Percentiles rank a stretch among this genome's conserved stretches.
Evolutionary conservation across 2,329 filamentous ascomycete genomes (phyloP).

Genomic region (Nakataea oryzae): DNA sequence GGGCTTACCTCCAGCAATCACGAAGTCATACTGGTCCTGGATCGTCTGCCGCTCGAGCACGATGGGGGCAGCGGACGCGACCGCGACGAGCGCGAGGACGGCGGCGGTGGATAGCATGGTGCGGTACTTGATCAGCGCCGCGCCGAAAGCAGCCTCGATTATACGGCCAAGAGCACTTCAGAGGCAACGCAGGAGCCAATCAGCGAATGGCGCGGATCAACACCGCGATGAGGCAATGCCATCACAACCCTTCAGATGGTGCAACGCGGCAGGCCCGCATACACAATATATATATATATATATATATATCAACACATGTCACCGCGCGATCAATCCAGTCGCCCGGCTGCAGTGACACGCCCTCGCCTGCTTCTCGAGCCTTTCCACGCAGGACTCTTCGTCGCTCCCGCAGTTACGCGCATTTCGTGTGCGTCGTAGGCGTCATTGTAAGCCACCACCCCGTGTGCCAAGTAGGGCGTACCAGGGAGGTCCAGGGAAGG

Average conservation of each 20-base stretch:
- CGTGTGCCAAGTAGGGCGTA: background rate
- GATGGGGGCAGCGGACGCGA: background rate
- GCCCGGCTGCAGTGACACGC: background rate
- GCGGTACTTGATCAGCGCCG: background rate
- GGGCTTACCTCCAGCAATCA: constrained; percentile 2
- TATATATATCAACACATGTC: background rate
- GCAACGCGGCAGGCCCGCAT: background rate
- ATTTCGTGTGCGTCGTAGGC: background rate
- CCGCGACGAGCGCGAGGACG: background rate
- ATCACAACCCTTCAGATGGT: background rate
- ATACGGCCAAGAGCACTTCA: background rate
- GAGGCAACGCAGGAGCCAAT: background rate
- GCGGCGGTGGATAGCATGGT: background rate
- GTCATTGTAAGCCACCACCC: background rate
- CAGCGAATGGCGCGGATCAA: background rate
- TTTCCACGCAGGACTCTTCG: background rate
- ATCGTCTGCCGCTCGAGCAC: background rate
- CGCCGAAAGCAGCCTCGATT: background rate
- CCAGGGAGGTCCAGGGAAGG: background rate
- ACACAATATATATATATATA: background rate
- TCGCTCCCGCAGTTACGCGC: too few relatives aligned
- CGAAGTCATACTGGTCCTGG: constrained; percentile 3
- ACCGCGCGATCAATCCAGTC: too few relatives aligned
- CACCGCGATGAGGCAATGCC: background rate
- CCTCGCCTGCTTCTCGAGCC: background rate